Percentiles rank a stretch among this genome's conserved stretches.
Evolutionary conservation across 2,329 filamentous ascomycete genomes (phyloP).

Genomic region (Fusarium annulatum): DNA sequence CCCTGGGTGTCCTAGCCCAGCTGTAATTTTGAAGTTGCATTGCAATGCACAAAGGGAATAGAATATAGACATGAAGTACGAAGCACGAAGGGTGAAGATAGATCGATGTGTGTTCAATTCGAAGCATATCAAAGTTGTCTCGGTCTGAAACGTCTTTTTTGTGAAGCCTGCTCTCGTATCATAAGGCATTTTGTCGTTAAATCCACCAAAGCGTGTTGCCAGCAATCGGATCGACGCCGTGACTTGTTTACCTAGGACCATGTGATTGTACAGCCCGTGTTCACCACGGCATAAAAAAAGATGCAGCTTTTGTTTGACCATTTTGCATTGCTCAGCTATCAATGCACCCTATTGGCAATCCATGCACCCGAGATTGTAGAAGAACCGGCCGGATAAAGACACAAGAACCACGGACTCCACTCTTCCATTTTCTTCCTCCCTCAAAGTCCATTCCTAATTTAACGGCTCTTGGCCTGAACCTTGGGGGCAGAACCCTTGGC

Average conservation of each 20-base stretch:
- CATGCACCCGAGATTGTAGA: slow-evolving; percentile 57
- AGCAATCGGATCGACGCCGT: slow-evolving; percentile 17
- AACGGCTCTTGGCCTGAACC: slow-evolving; percentile 88
- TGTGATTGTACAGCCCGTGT: slow-evolving; percentile 9
- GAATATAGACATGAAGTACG: slow-evolving; percentile 27
- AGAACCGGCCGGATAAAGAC: slow-evolving; percentile 57
- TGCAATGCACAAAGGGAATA: slow-evolving; percentile 4
- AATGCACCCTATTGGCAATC: slow-evolving; percentile 56
- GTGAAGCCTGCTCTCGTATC: slow-evolving; percentile 17
- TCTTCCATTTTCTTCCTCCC: slow-evolving; percentile 44
- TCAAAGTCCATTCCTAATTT: slow-evolving; percentile 42
- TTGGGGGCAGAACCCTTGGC: slow-evolving; percentile 90
- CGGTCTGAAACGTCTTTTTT: background rate
- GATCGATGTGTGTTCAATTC: slow-evolving; percentile 15
- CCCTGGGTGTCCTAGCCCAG: slow-evolving; percentile 65
- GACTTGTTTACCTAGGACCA: slow-evolving; percentile 28
- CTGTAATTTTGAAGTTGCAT: slow-evolving; percentile 52
- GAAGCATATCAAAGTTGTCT: slow-evolving; percentile 12
- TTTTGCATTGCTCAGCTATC: slow-evolving; percentile 56
- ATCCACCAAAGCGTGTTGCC: slow-evolving; percentile 14
- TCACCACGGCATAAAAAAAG: slow-evolving; percentile 34
- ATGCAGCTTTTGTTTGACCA: slow-evolving; percentile 43
- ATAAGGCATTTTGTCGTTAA: slow-evolving; percentile 13
- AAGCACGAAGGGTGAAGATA: slow-evolving; percentile 38
- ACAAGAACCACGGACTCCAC: slow-evolving; percentile 57